These are phyloP conservation scores for Fusarium goolgardi DNA, from an alignment of 2,329 filamentous ascomycete genomes.

Conservation along the genomic window DNA sequence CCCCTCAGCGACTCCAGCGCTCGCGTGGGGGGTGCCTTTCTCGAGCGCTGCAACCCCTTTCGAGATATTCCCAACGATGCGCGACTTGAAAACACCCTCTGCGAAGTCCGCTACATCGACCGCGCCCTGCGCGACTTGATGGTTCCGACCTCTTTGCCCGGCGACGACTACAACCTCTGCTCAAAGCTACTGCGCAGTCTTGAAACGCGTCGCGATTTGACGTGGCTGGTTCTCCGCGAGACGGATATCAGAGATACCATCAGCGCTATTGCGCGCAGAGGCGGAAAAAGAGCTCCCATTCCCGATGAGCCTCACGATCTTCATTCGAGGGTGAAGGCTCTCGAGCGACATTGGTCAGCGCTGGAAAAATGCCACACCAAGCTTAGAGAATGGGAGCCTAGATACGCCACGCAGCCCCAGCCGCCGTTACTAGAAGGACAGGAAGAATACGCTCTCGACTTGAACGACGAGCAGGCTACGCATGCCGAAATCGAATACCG, in stretches of 20 bases:
- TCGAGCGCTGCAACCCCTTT: constrained; percentile 32
- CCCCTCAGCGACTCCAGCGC: constrained; percentile 14
- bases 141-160: constrained; percentile 27
- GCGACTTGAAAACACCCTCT: constrained; percentile 27
- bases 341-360: constrained; percentile 27
- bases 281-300: constrained; percentile 13
- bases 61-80: constrained; percentile 23
- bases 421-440: constrained; percentile 7
- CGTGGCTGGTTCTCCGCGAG: constrained; percentile 20
- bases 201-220: constrained; percentile 30
- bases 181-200: constrained; percentile 25
- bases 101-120: constrained; percentile 32
- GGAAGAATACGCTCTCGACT: neutral
- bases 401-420: constrained; percentile 9
- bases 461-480: constrained; percentile 16
- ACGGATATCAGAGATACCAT: constrained; percentile 28
- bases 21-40: constrained; percentile 24
- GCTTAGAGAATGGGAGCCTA: constrained; percentile 29
- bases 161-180: constrained; percentile 27
- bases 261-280: constrained; percentile 21
- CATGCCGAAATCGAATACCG: constrained; percentile 24
- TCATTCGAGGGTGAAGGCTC: constrained; percentile 16
- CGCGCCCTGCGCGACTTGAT: constrained; percentile 19
- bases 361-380: constrained; percentile 33
- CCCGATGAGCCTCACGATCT: constrained; percentile 21